These are phyloP conservation scores for Acacia pycnantha DNA, from an alignment of 331 rosid genomes.

Conservation along the genomic window DNA sequence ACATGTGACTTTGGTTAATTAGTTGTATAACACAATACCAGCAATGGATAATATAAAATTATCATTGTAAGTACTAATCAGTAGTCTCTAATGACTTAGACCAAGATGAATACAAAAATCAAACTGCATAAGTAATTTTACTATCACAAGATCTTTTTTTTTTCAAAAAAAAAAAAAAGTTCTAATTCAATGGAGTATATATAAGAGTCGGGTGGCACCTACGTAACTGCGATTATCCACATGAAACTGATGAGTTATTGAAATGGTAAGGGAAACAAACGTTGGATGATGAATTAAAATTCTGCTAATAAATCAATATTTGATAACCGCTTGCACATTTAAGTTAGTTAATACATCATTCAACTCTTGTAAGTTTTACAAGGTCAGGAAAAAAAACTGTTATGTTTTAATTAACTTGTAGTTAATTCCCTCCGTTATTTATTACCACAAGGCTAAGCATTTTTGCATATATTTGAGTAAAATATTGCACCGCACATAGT, in stretches of 20 bases:
- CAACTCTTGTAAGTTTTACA: no score
- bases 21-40: neutral
- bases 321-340: neutral
- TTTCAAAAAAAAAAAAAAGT: no score
- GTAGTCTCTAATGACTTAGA: neutral
- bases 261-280: neutral
- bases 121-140: neutral
- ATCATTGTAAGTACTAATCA: neutral
- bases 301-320: neutral
- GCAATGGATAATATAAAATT: neutral
- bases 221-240: no score
- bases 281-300: neutral
- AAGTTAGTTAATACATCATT: neutral
- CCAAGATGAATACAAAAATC: neutral
- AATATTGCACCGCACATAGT: neutral
- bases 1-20: neutral
- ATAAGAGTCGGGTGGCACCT: no score
- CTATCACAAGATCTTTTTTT: neutral
- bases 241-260: neutral
- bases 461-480: no score
- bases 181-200: no score
- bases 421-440: neutral
- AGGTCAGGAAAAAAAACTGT: neutral
- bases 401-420: neutral
- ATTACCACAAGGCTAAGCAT: no score